Evolutionary conservation across 2,329 filamentous ascomycete species (phyloP), one percentile per base, ranked within the genome.

Genomic region (Aaosphaeria arxii): DNA sequence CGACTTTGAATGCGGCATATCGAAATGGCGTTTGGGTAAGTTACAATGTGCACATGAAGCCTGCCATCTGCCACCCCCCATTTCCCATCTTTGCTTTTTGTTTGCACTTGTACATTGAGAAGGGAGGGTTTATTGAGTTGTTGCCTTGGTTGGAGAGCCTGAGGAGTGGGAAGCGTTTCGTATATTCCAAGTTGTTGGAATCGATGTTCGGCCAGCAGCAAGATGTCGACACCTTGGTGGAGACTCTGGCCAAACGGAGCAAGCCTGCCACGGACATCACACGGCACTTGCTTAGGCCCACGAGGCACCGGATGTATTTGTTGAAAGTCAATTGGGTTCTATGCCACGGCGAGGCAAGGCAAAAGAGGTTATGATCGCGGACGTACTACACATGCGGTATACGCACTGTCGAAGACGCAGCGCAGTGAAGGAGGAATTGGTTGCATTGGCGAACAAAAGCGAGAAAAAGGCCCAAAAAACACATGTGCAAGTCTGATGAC

Each of bases 21-120:
- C 54, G 51, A 57, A 56, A 56, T 55, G 56, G 54, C 58, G 59
- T 62, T 49, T 52, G 52, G 52, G 53, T 53, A 54, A 46, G 46
- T 50, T 7, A 30, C 28, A 11, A 41, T 24, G 39, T 41, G 39
- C 39, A 28, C 39, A 24, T 24, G 17, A 24, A 24, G 39, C 30
- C 41, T 43, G 41, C 41, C 24, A 43, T 43, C 41, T 43, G 17
- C 29, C 39, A 11, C 24, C 24, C 41, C 7, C 9, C 7, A 30
- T 43, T 43, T 30, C 46, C 38, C 33, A 17, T 41, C 13, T 41
- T 32, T 7, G 36, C 13, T 31, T 32, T 46, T 40, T 38, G n/a
- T 44, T 32, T 33, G 6, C 42, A 17, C 30, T 32, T 33, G 28
- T 28, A 32, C 13, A 32, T n/a, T n/a, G 31, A 11, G 29, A 13